Percentiles rank a stretch among this genome's conserved stretches.
Conservation (phyloP, 257 asterid genomes). For the Penstemon newberryi region DNA sequence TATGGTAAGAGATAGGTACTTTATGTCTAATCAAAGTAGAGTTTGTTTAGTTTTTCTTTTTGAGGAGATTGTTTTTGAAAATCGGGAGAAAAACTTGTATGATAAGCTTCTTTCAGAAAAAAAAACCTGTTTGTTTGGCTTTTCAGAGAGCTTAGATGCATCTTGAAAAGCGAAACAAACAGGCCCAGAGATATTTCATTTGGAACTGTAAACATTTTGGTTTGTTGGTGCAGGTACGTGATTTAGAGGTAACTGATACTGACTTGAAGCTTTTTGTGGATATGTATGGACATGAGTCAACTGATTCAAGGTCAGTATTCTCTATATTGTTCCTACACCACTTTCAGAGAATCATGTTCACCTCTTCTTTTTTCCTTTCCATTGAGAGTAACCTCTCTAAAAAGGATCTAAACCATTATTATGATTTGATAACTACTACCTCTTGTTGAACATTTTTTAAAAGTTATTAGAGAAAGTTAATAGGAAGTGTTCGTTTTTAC, state of each 20-base stretch:
- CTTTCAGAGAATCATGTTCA: conserved; percentile 17
- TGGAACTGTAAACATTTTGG: conserved; percentile 13
- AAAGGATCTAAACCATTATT: conserved; percentile 4
- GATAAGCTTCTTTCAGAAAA: too few relatives aligned
- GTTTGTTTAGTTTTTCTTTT: too few relatives aligned
- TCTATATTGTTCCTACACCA: conserved; percentile 4
- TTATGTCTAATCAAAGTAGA: too few relatives aligned
- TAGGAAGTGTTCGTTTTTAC: conserved; percentile 12
- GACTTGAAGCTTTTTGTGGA: conserved; percentile 75
- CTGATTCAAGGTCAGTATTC: conserved; percentile 70
- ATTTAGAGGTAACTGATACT: conserved; percentile 57
- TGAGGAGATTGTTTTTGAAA: too few relatives aligned
- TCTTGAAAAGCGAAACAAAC: background rate
- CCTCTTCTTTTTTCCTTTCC: background rate
- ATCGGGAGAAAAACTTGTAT: too few relatives aligned
- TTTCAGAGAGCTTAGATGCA: too few relatives aligned
- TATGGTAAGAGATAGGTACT: too few relatives aligned
- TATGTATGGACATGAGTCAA: conserved; percentile 64
- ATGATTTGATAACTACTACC: conserved; percentile 3
- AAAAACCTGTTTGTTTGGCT: too few relatives aligned
- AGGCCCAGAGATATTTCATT: conserved; percentile 19
- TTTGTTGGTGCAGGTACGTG: conserved; percentile 62
- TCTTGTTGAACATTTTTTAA: background rate
- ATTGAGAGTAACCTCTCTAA: background rate
- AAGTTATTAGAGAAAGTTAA: conserved; percentile 17